Evolutionary conservation across 306 rosid genomes (phyloP), one percentile per base, ranked within the genome.

Genomic region (Acmispon strigosus): DNA sequence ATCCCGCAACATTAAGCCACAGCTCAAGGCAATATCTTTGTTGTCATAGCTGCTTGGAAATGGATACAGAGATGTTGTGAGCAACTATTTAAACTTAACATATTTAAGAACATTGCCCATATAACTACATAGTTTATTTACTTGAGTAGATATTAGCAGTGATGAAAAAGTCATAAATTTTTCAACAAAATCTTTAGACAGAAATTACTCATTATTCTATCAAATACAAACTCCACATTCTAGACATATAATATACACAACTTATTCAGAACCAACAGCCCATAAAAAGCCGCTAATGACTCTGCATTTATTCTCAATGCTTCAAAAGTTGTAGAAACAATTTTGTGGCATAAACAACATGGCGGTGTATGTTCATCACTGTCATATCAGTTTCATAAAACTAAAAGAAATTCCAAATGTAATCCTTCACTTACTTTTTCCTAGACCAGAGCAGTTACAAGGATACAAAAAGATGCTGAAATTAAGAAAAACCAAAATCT

Each of bases 1-100:
- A 67, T 94, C 97, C 81, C 97, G 87, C 91, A 94, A 79, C 96
- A 94, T 94, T 80, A 61, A 76, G 81, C 97, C 99, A 82, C 90
- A 87, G 83, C 82, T 89, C 83, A 94, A 78, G 53, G 99, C 96
- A 79, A 91, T 83, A 73, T 94, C 99, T 87, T 86, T 91, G 87
- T 91, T 94, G 81, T 91, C 99, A 81, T 94, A 91, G 84, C 99
- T 94, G 96, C 44, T 49, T 16, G 72, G 70, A 67, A 76, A 73
- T 61, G 51, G 7, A 83, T 41, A 69, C 20, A 45, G 29, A 22
- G 52, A 62, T 72, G 76, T 24, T 11, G 14, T 61, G 6, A 54
- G 75, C 29, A 59, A 67, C 49, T 20, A 63, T 45, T 34, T 60
- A 57, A 44, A 51, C 18, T 70, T 43, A 60, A 18, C 44, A 71